Evolutionary conservation across 176 grass and related monocot genomes (phyloP).

Genomic region (Bromus sterilis): DNA sequence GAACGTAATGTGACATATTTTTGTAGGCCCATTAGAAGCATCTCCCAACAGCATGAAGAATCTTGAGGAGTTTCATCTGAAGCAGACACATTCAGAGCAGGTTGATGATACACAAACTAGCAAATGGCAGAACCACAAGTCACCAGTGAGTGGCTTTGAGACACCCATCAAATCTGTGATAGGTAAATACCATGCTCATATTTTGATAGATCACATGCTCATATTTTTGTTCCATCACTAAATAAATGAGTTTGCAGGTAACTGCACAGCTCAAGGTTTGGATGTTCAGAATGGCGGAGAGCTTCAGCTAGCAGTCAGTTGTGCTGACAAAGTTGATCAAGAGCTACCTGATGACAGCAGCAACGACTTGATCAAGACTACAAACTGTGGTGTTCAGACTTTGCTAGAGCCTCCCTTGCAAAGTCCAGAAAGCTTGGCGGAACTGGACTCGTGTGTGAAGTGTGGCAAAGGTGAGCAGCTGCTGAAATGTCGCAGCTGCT

Average conservation of each 20-base stretch:
- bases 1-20: too few relatives aligned
- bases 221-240: not conserved
- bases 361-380: not conserved
- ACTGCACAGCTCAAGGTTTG: not conserved
- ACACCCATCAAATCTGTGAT: too few relatives aligned
- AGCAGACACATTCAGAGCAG: too few relatives aligned
- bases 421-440: constrained; percentile 8
- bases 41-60: too few relatives aligned
- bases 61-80: too few relatives aligned
- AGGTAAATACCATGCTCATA: too few relatives aligned
- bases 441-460: constrained; percentile 40
- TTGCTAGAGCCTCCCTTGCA: not conserved
- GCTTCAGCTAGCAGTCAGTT: not conserved
- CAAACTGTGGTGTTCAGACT: not conserved
- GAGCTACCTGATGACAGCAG: constrained; percentile 15
- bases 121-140: too few relatives aligned
- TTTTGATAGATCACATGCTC: not conserved
- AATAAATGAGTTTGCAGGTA: constrained; percentile 6
- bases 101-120: too few relatives aligned
- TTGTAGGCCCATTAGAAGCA: too few relatives aligned
- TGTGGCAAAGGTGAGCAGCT: constrained; percentile 40
- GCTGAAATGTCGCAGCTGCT: constrained; percentile 32
- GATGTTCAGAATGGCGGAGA: not conserved
- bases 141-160: too few relatives aligned
- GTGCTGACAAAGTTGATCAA: not conserved